These are phyloP conservation scores for Boletellus sp. DNA, from an alignment of 768 basidiomycete species.

Conservation along the genomic window DNA sequence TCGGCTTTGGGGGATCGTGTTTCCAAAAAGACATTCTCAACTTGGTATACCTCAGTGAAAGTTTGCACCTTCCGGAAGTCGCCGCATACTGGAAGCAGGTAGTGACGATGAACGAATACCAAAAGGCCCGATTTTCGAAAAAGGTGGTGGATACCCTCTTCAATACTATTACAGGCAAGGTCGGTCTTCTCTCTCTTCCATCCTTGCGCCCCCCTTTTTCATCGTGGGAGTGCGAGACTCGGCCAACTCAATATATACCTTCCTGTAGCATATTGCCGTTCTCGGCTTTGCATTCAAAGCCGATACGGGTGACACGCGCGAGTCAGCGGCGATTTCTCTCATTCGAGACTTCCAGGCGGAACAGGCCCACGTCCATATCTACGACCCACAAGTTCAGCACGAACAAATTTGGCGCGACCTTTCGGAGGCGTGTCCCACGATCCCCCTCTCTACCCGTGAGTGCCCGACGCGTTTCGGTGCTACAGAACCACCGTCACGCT, in stretches of 20 bases:
- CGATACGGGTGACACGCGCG: constrained; percentile 98
- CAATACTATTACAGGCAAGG: constrained; percentile 97
- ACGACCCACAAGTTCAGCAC: constrained; percentile 86
- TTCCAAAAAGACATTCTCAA: constrained; percentile 99
- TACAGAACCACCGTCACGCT: neutral
- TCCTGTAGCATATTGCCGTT: constrained; percentile 78
- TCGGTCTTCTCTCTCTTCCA: constrained; percentile 27
- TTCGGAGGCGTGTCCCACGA: constrained; percentile 60
- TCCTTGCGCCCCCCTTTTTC: neutral
- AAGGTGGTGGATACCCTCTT: constrained; percentile 96
- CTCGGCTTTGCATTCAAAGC: constrained; percentile 99
- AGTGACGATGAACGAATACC: constrained; percentile 98
- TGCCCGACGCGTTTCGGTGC: neutral
- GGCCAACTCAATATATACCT: constrained; percentile 3
- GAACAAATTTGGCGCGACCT: constrained; percentile 87
- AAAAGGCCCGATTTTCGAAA: constrained; percentile 94
- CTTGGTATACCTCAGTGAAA: constrained; percentile 95
- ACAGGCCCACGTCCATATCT: constrained; percentile 80
- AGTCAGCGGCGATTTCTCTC: constrained; percentile 92
- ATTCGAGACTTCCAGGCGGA: constrained; percentile 92
- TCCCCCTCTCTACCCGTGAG: constrained; percentile 66
- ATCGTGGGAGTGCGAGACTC: constrained; percentile 3
- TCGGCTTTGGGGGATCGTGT: constrained; percentile 97
- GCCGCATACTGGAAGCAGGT: constrained; percentile 98
- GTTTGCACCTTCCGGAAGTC: constrained; percentile 91